Base-by-base conservation (phyloP, 2,329 filamentous ascomycete species). In the Ceratocystis papillata region DNA sequence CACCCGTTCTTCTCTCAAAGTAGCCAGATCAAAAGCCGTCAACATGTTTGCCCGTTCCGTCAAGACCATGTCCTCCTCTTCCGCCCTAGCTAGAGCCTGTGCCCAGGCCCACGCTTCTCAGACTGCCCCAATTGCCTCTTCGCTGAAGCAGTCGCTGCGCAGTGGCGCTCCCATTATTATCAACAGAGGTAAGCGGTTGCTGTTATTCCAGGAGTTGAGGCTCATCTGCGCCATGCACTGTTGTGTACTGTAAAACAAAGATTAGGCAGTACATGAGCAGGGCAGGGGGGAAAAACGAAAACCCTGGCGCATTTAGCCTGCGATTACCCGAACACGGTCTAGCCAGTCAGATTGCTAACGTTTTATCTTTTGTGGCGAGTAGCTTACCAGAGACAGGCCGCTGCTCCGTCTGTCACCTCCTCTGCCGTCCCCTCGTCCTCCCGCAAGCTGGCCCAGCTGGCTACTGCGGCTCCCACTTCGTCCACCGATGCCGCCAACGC, bases 31-130 rank as follows among this genome's bases (percentile, higher is more conserved):
- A 33, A 59, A 62, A 63, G 22, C 30, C 22, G 33, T 45, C 55
- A 67, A 17, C 37, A 67, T 67, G 66, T 62, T 67, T 46, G 57
- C 66, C 28, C 66, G 66, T 59, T 62, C 66, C 53, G 28, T 65
- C 66, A 67, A 67, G 59, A 46, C 66, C 50, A 20, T 65, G 28
- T 20, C 45, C 17, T 61, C 57, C 20, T 62, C 63, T n/a, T 62
- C 63, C 28, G 30, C 63, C n/a, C 33, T 62, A 20, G 59, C 45
- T 46, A 62, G 45, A 41, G 57, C 46, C 28, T 50, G 33, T 44
- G 30, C 55, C 45, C 53, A 59, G 46, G 45, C 44, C 62, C 22
- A 28, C 37, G 50, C 57, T 17, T n/a, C 20, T n/a, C 60, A 46
- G 12, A 45, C 44, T 62, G 41, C 41, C 4, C 41, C 60, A 33